A percentile compares a stretch with the other conserved stretches of the same genome.
Evolutionary conservation across 179 eudicot genomes (phyloP).

Genomic region (Corrigiola litoralis): DNA sequence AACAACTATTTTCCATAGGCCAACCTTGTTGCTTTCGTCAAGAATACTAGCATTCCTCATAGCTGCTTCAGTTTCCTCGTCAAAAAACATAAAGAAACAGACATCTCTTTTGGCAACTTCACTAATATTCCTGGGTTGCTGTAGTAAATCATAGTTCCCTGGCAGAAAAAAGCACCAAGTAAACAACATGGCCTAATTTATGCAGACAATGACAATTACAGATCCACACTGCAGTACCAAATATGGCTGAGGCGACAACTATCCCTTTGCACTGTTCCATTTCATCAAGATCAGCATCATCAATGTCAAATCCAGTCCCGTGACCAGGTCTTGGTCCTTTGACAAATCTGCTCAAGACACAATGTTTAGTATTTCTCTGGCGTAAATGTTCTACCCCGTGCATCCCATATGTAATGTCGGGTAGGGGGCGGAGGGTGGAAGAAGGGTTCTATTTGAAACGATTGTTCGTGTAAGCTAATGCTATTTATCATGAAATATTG

Average conservation of each 20-base stretch:
- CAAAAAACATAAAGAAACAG: slow-evolving; percentile 94
- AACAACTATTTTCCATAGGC: slow-evolving; percentile 81
- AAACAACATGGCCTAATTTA: slow-evolving; percentile 5
- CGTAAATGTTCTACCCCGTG: background rate
- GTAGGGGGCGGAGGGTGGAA: too few species aligned
- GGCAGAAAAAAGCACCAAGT: slow-evolving; percentile 1
- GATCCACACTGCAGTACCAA: slow-evolving; percentile 47
- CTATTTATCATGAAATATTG: too few species aligned
- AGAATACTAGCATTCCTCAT: slow-evolving; percentile 63
- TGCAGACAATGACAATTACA: background rate
- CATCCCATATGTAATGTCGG: too few species aligned
- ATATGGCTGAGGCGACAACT: slow-evolving; percentile 94
- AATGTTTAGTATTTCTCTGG: slow-evolving; percentile 3
- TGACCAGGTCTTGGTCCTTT: slow-evolving; percentile 84
- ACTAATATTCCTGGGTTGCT: slow-evolving; percentile 82
- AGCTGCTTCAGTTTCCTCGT: slow-evolving; percentile 76
- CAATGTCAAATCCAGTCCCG: slow-evolving; percentile 84
- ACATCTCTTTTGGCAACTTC: slow-evolving; percentile 68
- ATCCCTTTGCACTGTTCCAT: slow-evolving; percentile 85
- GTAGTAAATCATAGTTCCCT: slow-evolving; percentile 90
- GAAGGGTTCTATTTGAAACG: too few species aligned
- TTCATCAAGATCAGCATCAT: slow-evolving; percentile 70
- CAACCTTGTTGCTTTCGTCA: slow-evolving; percentile 56
- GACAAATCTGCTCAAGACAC: slow-evolving; percentile 51
- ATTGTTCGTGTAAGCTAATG: too few species aligned